A percentile compares a stretch with the other conserved stretches of the same genome.
Conservation (phyloP, 805 yeast genomes). For the Schwanniomyces polymorphus region DNA sequence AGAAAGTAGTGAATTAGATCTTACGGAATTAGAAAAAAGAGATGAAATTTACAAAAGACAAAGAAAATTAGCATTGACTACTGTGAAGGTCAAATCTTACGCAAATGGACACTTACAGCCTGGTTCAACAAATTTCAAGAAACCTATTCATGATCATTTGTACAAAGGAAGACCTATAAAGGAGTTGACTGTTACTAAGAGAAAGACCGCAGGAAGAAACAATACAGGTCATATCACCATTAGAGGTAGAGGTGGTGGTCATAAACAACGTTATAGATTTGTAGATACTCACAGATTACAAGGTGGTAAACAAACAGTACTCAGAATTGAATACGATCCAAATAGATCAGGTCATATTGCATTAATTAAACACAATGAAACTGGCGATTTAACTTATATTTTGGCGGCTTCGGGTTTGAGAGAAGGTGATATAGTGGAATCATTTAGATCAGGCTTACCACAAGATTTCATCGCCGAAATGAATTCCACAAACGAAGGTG, state of each 20-base stretch:
- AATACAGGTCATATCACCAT: conserved; percentile 84
- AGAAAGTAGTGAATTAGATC: conserved; percentile 24
- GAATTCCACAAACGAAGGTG: conserved; percentile 65
- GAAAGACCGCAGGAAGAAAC: conserved; percentile 84
- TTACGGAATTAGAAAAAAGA: conserved; percentile 77
- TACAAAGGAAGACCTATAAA: conserved; percentile 82
- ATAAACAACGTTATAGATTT: conserved; percentile 80
- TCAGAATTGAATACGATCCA: conserved; percentile 94
- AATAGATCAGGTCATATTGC: conserved; percentile 94
- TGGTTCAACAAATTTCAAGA: conserved; percentile 83
- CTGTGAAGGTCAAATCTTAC: conserved; percentile 68
- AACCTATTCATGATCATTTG: conserved; percentile 83
- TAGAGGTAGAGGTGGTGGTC: conserved; percentile 97
- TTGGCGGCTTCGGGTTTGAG: conserved; percentile 91
- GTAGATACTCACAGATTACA: conserved; percentile 71
- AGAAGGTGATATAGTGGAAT: conserved; percentile 88
- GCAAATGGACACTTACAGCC: conserved; percentile 78
- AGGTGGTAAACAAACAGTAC: conserved; percentile 75
- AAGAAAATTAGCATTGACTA: conserved; percentile 67
- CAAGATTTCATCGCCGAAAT: conserved; percentile 68
- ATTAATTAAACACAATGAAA: conserved; percentile 60
- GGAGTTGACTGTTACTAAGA: conserved; percentile 70
- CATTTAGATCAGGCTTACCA: conserved; percentile 88
- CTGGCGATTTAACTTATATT: conserved; percentile 72
- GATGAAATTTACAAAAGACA: conserved; percentile 72